Evolutionary conservation across 1,139 yeast genomes (phyloP).

Genomic region (Groenewaldozyma auringiensis): DNA sequence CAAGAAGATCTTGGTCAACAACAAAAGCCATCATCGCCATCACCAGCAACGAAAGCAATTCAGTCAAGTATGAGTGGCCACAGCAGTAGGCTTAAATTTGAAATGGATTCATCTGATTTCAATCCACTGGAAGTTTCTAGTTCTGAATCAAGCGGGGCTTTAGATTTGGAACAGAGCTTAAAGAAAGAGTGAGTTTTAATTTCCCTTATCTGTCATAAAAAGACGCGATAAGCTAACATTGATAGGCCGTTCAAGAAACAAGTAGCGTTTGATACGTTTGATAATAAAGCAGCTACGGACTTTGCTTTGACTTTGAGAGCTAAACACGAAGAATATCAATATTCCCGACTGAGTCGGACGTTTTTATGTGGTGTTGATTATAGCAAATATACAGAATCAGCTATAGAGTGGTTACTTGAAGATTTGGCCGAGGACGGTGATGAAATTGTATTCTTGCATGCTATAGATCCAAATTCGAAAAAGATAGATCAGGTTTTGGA

Average conservation of each 20-base stretch:
- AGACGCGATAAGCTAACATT: neutral
- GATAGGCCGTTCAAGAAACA: slow-evolving; percentile 25
- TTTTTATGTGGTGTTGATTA: slow-evolving; percentile 55
- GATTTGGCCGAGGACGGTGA: slow-evolving; percentile 60
- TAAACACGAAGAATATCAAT: slow-evolving; percentile 49
- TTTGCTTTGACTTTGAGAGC: slow-evolving; percentile 45
- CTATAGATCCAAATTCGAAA: slow-evolving; percentile 38
- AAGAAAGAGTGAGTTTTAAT: neutral
- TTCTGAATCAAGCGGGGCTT: neutral
- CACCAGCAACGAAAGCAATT: too few species aligned
- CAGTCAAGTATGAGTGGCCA: too few species aligned
- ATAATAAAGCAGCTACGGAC: slow-evolving; percentile 34
- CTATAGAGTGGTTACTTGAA: slow-evolving; percentile 59
- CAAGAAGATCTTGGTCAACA: neutral
- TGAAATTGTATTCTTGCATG: slow-evolving; percentile 54
- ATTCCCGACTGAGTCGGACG: slow-evolving; percentile 52
- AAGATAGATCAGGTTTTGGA: slow-evolving; percentile 19
- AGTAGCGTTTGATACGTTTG: slow-evolving; percentile 50
- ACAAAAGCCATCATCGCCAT: neutral
- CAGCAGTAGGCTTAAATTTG: neutral
- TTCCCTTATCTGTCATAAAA: neutral
- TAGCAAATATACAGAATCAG: slow-evolving; percentile 49
- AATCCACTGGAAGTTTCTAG: neutral
- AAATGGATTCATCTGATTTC: neutral
- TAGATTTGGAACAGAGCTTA: neutral